Conservation (phyloP, 1,284 basidiomycete genomes). For the Ustilago curta region DNA sequence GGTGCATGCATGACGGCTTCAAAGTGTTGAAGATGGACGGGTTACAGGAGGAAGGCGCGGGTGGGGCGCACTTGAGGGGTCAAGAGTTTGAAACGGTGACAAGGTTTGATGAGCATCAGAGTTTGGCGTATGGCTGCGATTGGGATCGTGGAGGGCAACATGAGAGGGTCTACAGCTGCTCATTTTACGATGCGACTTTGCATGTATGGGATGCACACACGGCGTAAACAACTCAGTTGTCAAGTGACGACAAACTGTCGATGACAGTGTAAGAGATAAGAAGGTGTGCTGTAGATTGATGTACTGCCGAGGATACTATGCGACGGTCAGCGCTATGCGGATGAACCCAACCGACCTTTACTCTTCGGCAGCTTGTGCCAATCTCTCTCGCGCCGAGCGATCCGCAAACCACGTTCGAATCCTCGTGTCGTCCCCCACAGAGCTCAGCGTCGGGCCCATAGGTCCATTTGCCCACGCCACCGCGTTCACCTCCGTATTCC, state of each 20-base stretch:
- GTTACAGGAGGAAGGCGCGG: conserved; percentile 9
- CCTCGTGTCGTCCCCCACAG: conserved; percentile 61
- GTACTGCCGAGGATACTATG: background rate
- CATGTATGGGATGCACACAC: conserved; percentile 78
- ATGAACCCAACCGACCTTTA: background rate
- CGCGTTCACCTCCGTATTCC: conserved; percentile 63
- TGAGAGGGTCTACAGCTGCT: conserved; percentile 83
- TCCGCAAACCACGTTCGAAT: conserved; percentile 70
- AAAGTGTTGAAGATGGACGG: conserved; percentile 71
- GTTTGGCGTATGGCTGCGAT: conserved; percentile 93
- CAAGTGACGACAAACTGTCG: background rate
- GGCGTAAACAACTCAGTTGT: conserved; percentile 28
- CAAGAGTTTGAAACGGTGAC: conserved; percentile 68
- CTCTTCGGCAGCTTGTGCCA: conserved; percentile 13
- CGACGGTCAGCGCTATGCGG: background rate
- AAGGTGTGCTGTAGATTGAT: conserved; percentile 6
- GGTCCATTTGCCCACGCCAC: conserved; percentile 61
- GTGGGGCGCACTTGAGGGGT: conserved; percentile 21
- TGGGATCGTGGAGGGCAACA: conserved; percentile 76
- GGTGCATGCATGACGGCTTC: conserved; percentile 97
- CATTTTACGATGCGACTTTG: conserved; percentile 92
- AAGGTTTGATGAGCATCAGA: conserved; percentile 82
- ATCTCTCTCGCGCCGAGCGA: conserved; percentile 59
- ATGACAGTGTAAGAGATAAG: background rate
- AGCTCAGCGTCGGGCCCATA: conserved; percentile 58